Percentiles rank a stretch among this genome's conserved stretches.
phyloP scores from a whole-genome alignment of 2,329 filamentous ascomycete species.

The Sclerotinia nivalis region DNA sequence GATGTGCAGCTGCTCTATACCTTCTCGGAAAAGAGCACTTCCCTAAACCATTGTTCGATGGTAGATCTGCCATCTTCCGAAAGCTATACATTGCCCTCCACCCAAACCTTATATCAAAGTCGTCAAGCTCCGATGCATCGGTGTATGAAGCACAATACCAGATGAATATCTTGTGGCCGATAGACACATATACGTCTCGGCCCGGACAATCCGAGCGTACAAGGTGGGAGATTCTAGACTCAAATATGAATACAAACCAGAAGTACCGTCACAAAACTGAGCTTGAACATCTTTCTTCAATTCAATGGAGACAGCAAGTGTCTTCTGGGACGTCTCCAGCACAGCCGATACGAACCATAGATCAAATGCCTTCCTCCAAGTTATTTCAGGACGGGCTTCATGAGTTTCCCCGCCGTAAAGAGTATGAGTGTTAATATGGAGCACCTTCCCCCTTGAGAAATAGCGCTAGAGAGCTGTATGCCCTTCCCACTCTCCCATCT shows the following conservation, averaged over 20 bases:
- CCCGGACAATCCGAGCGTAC: not conserved
- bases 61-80: not conserved
- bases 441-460: not conserved
- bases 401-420: no score
- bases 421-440: not conserved
- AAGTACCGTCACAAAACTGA: not conserved
- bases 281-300: not conserved
- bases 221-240: not conserved
- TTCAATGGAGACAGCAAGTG: not conserved
- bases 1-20: not conserved
- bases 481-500: not conserved
- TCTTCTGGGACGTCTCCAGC: not conserved
- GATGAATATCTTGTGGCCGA: no score
- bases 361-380: not conserved
- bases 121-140: not conserved
- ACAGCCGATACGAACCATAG: not conserved
- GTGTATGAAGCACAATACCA: not conserved
- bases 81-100: not conserved
- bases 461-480: not conserved
- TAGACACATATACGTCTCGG: not conserved
- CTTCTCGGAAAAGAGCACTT: no score
- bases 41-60: not conserved
- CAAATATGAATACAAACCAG: not conserved
- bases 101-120: not conserved
- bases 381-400: not conserved